phyloP scores from a whole-genome alignment of 2,329 filamentous ascomycete species.

The Aspergillus unguis region DNA sequence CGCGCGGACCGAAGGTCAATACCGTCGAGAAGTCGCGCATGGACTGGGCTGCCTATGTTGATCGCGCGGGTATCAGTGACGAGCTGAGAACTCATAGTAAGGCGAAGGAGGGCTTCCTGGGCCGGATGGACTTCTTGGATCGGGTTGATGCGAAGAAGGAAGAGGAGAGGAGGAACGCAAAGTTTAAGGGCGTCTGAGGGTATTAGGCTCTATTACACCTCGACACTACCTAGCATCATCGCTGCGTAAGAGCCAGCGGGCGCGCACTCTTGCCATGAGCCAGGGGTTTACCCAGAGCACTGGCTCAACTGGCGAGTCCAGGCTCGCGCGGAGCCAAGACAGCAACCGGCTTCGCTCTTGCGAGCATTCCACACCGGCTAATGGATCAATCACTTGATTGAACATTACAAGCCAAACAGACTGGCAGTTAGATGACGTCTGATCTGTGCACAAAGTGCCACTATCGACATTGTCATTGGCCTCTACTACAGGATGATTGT shows the following conservation, averaged over 20 bases:
- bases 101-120: constrained; percentile 60
- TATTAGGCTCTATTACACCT: background rate
- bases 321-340: too few species aligned
- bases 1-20: constrained; percentile 59
- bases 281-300: too few species aligned
- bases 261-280: background rate
- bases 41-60: constrained; percentile 64
- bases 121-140: constrained; percentile 61
- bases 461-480: too few species aligned
- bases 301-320: too few species aligned
- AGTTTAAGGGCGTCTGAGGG: constrained; percentile 40
- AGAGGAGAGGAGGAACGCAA: constrained; percentile 53
- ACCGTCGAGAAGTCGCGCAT: constrained; percentile 64
- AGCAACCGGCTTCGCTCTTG: background rate
- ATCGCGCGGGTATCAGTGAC: constrained; percentile 58
- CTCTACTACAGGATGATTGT: too few species aligned
- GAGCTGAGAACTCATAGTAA: constrained; percentile 61
- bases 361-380: background rate
- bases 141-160: constrained; percentile 56
- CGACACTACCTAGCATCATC: background rate
- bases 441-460: too few species aligned
- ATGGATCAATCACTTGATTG: background rate
- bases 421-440: too few species aligned
- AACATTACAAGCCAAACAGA: too few species aligned
- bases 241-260: background rate